These are phyloP conservation scores for Pleurotus pulmonarius DNA, from an alignment of 768 basidiomycete species.

Conservation along the genomic window DNA sequence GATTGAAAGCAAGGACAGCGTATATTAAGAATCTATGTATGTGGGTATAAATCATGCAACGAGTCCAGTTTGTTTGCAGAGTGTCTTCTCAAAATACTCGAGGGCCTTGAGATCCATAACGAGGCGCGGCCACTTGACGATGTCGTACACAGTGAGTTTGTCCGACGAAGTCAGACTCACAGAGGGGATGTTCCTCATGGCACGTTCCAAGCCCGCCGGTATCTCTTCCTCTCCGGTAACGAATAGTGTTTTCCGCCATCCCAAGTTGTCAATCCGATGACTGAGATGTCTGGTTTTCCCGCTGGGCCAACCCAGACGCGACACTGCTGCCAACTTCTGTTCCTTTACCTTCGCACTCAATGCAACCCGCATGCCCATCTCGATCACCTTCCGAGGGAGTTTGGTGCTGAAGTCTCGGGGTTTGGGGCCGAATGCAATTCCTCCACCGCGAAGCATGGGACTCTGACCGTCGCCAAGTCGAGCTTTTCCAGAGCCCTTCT, in stretches of 20 bases:
- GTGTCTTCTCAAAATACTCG: slow-evolving; percentile 66
- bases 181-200: slow-evolving; percentile 68
- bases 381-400: slow-evolving; percentile 87
- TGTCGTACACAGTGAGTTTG: slow-evolving; percentile 75
- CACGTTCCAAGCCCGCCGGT: slow-evolving; percentile 52
- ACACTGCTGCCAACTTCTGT: slow-evolving; percentile 70
- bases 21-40: no score
- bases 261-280: slow-evolving; percentile 57
- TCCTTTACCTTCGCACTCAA: slow-evolving; percentile 81
- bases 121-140: slow-evolving; percentile 79
- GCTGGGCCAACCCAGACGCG: slow-evolving; percentile 65
- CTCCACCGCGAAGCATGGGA: slow-evolving; percentile 88
- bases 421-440: slow-evolving; percentile 87
- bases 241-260: slow-evolving; percentile 73
- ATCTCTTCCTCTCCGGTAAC: slow-evolving; percentile 60
- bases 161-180: slow-evolving; percentile 61
- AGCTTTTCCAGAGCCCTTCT: slow-evolving; percentile 90
- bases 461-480: slow-evolving; percentile 87
- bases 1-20: no score
- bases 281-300: slow-evolving; percentile 69
- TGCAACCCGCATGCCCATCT: slow-evolving; percentile 91
- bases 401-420: slow-evolving; percentile 91
- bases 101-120: slow-evolving; percentile 81
- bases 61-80: slow-evolving; percentile 35
- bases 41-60: no score